A percentile compares a stretch with the other conserved stretches of the same genome.
phyloP scores from a whole-genome alignment of 2,329 filamentous ascomycete genomes.

The Phaeophleospora eucalypticola region DNA sequence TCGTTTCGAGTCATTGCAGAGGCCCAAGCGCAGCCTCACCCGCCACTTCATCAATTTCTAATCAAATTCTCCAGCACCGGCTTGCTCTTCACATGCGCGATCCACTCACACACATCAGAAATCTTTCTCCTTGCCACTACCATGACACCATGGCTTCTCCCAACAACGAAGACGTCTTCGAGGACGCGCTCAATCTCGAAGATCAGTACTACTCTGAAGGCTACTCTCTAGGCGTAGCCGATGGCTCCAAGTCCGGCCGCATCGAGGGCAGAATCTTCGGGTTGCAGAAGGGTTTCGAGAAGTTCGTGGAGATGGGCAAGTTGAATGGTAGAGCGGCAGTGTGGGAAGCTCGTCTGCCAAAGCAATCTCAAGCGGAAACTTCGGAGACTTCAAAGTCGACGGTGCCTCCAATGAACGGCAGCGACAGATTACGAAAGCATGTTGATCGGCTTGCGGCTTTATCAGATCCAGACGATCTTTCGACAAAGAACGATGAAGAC shows the following conservation, averaged over 20 bases:
- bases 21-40: neutral
- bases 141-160: slow-evolving; percentile 6
- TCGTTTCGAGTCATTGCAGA: neutral
- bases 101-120: too few species aligned
- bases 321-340: slow-evolving; percentile 74
- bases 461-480: slow-evolving; percentile 71
- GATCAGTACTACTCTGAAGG: slow-evolving; percentile 77
- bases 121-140: neutral
- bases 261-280: slow-evolving; percentile 88
- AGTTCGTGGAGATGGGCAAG: slow-evolving; percentile 75
- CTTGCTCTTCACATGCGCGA: neutral
- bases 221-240: slow-evolving; percentile 67
- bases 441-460: slow-evolving; percentile 70
- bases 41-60: neutral
- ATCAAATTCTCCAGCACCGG: neutral
- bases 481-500: slow-evolving; percentile 80
- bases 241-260: slow-evolving; percentile 73
- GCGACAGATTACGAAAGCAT: slow-evolving; percentile 70
- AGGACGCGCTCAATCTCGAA: slow-evolving; percentile 57
- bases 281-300: slow-evolving; percentile 88
- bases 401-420: slow-evolving; percentile 33
- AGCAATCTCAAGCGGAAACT: neutral
- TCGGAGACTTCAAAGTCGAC: neutral
- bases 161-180: slow-evolving; percentile 39
- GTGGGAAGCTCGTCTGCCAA: slow-evolving; percentile 71